Evolutionary conservation across 192 early-diverging fungal species (phyloP), one percentile per base, ranked within the genome.

Genomic region (Umbelopsis isabellina): DNA sequence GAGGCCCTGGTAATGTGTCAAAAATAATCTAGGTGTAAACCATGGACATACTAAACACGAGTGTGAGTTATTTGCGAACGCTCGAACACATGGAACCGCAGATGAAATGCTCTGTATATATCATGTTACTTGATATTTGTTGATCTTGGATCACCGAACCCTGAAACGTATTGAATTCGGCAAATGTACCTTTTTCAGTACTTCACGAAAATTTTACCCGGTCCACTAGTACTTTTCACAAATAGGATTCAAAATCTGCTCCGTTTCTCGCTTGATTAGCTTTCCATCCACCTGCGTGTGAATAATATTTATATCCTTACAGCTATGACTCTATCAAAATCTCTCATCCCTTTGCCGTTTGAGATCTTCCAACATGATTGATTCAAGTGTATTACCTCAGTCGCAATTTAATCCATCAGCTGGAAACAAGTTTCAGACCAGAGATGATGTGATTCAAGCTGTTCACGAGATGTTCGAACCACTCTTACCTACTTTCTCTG

Each of bases 371-470:
- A 65, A 3, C 33, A 65, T 65, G 64, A 65, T 65, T 22, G 64
- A 65, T 65, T 65, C 64, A 44, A 65, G 64, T 46, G 64, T 46
- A 0, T 20, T 65, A 0, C 33, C 64, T 6, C 64, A 65, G 44
- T 44, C 64, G 64, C 64, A 65, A 7, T 65, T 65, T 10, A 65
- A 65, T 13, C 64, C 64, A 33, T 65, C 20, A 21, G 64, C 64
- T 22, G 64, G 64, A 37, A 65, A 65, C 44, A 46, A 65, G 18
- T 65, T 65, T 22, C 33, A 65, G 64, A 65, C 64, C 18, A 37
- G 64, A 5, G 64, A 65, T 13, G 64, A 65, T 65, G 64, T 65
- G 35, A 65, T 65, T 10, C 64, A 65, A 30, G 65, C 65, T 10
- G 37, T 66, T 25, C 20, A 66, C 16, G 65, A 23, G 10, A 46